Evolutionary conservation across 2,329 filamentous ascomycete species (phyloP), one percentile per base, ranked within the genome.

Genomic region (Trichoderma sp.): DNA sequence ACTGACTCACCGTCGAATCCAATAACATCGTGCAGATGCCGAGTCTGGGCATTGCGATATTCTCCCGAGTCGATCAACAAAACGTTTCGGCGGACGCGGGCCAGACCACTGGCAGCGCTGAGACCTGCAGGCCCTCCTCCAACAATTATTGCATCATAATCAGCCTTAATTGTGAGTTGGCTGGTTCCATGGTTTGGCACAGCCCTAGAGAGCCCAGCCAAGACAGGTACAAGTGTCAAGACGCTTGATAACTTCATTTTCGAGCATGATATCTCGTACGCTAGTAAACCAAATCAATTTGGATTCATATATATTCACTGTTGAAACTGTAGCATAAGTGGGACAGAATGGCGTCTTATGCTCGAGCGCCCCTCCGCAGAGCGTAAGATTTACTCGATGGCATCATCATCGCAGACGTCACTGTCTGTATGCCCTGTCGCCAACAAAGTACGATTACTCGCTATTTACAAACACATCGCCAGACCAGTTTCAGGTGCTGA

Each of bases 21-120:
- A 30, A 89, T 79, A 0, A 89, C 84, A 74, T 89, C 87, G 76
- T 90, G 87, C 81, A 89, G 85, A 71, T 87, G 83, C 16, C 87
- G 78, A 0, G 87, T 89, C 0, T 81, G 78, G 1, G 65, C 81
- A 73, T 89, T 90, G 63, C 87, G 84, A 72, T 90, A 90, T 34
- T 82, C 79, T 14, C 83, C 84, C 24, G 85, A 87, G 74, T 90
- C 87, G 65, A 89, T 84, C 52, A 90, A 75, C 8, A 89, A 77
- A 0, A 84, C 83, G 6, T 81, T 84, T 16, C 87, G 81, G 14
- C 83, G 82, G 16, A 89, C 86, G 18, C 87, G 85, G 7, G 84
- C 86, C n/a, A 89, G 81, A 52, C 83, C 86, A 68, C 86, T 89
- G 60, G 87, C 72, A 1, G 83, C 83, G 59, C 79, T 81, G 2